These are phyloP conservation scores for Colletotrichum chlorophyti DNA, from an alignment of 2,329 filamentous ascomycete species.

Conservation along the genomic window DNA sequence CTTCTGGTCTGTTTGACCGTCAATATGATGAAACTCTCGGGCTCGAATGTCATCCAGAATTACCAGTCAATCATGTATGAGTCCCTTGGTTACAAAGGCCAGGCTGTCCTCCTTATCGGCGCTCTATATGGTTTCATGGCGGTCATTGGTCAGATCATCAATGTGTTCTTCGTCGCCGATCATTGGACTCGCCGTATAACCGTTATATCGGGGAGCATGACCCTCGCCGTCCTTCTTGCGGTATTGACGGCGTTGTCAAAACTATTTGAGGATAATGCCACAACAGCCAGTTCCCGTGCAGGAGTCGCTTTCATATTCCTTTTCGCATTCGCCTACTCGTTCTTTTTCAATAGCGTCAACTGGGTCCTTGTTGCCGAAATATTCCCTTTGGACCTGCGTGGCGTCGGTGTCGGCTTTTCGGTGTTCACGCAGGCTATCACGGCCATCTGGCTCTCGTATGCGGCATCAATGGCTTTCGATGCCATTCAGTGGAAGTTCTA, in stretches of 20 bases:
- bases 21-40: constrained; percentile 38
- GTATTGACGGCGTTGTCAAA: constrained; percentile 33
- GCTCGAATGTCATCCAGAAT: constrained; percentile 37
- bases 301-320: constrained; percentile 41
- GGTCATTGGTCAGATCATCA: constrained; percentile 37
- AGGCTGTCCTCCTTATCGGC: constrained; percentile 53
- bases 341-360: constrained; percentile 41
- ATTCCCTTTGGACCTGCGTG: constrained; percentile 37
- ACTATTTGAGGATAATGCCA: constrained; percentile 26
- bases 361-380: constrained; percentile 40
- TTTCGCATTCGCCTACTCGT: constrained; percentile 36
- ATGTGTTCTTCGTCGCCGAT: constrained; percentile 37
- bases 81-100: constrained; percentile 54
- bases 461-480: constrained; percentile 36
- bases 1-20: constrained; percentile 37
- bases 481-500: constrained; percentile 39
- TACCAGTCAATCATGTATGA: constrained; percentile 44
- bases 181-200: constrained; percentile 34
- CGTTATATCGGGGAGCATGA: not conserved
- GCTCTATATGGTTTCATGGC: constrained; percentile 48
- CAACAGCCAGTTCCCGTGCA: constrained; percentile 31
- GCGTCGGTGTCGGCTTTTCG: constrained; percentile 34
- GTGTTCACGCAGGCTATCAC: constrained; percentile 38
- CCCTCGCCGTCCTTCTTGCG: not conserved
- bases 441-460: constrained; percentile 39